Evolutionary conservation across 78 protist genomes (phyloP), one percentile per base, ranked within the genome.

Genomic region (Dictyostelium purpureum): DNA sequence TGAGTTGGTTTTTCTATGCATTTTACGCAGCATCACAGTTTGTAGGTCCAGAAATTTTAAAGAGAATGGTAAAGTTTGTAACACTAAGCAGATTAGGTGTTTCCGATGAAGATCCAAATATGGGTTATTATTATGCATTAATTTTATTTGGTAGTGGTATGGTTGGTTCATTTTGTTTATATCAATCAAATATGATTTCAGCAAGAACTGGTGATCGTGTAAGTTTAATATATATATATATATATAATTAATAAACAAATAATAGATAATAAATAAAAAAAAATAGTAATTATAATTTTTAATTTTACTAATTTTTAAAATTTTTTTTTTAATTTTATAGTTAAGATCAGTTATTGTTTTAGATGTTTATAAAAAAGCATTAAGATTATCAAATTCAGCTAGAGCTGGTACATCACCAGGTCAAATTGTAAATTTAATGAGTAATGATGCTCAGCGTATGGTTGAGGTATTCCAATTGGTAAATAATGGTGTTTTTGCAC

Each of bases 381-480:
- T 85, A 1, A 51, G 31, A 31, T 33, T 85, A n/a, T 56, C 74
- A 56, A 85, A 85, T 61, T 42, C 54, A 28, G 40, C 91, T 26
- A 70, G 71, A 57, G 4, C 70, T 12, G 59, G 54, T 19, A 85
- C 91, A 73, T 71, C 95, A 6, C 52, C 88, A 4, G 98, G 98
- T 35, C 89, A 96, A 59, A 89, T 96, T 33, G 90, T 80, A 18
- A 97, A 93, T 49, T 93, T 91, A 38, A 96, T 96, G 97, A 21
- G 89, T 51, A 85, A 80, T 49, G 98, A 97, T 74, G 94, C 97
- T 9, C 94, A 94, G 59, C 71, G 96, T 19, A 67, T 97, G 67
- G n/a, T 37, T 70, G 95, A 91, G n/a, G 92, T 89, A 14, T 79
- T 69, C 24, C 16, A 49, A 26, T 61, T 93, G 51, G 77, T 97